Evolutionary conservation across 2,329 filamentous ascomycete species (phyloP).

Genomic region (Nigrograna mackinnonii): DNA sequence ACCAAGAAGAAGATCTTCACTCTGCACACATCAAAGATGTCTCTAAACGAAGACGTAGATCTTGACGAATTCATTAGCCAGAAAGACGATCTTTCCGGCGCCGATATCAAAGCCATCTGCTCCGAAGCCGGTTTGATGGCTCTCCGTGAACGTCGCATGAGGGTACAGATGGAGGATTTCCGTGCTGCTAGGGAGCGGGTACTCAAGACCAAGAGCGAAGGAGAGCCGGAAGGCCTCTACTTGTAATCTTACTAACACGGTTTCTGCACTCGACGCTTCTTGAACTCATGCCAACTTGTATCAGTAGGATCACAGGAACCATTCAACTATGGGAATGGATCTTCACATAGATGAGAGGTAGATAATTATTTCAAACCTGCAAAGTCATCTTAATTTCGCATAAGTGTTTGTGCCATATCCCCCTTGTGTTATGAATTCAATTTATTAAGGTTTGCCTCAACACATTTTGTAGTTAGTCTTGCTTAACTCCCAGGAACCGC

Average conservation of each 20-base stretch:
- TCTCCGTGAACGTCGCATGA: constrained; percentile 91
- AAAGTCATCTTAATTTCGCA: too few relatives aligned
- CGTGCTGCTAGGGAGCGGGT: constrained; percentile 89
- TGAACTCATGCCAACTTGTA: constrained; percentile 9
- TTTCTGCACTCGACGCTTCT: constrained; percentile 1
- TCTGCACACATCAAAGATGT: constrained; percentile 99
- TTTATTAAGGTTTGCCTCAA: too few relatives aligned
- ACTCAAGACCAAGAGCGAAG: constrained; percentile 97
- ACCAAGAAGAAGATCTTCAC: constrained; percentile 98
- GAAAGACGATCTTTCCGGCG: constrained; percentile 96
- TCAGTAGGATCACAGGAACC: constrained; percentile 10
- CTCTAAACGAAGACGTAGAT: constrained; percentile 92
- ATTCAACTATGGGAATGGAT: too few relatives aligned
- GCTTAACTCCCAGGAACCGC: too few relatives aligned
- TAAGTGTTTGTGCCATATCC: too few relatives aligned
- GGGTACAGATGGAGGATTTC: constrained; percentile 99
- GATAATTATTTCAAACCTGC: too few relatives aligned
- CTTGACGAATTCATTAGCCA: constrained; percentile 98
- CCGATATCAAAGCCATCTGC: constrained; percentile 98
- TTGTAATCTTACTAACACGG: constrained; percentile 72
- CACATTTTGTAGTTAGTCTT: too few relatives aligned
- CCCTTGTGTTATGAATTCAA: too few relatives aligned
- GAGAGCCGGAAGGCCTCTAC: constrained; percentile 97
- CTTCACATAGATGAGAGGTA: too few relatives aligned
- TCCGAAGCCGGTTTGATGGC: constrained; percentile 96